A percentile compares a stretch with the other conserved stretches of the same genome.
phyloP scores from a whole-genome alignment of 2,329 filamentous ascomycete genomes.

The Xylariaceae sp. region DNA sequence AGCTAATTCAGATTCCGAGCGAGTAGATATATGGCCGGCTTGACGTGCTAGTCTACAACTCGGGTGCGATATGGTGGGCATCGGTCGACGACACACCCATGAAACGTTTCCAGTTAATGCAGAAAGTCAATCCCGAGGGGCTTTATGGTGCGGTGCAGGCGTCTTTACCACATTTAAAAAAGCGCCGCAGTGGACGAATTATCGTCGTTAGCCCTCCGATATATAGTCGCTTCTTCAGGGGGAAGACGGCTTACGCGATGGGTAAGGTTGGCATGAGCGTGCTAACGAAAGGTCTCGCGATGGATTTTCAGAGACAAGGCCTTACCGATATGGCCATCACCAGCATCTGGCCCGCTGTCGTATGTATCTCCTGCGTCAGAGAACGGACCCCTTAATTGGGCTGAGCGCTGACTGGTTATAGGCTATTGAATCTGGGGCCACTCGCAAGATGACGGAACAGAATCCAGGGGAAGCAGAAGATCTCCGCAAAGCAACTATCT shows the following conservation, averaged over 20 bases:
- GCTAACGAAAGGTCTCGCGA: slow-evolving; percentile 78
- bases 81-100: slow-evolving; percentile 74
- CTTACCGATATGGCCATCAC: slow-evolving; percentile 74
- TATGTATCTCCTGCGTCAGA: slow-evolving; percentile 47
- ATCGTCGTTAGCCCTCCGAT: slow-evolving; percentile 84
- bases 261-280: slow-evolving; percentile 84
- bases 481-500: slow-evolving; percentile 74
- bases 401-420: slow-evolving; percentile 23
- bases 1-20: slow-evolving; percentile 5
- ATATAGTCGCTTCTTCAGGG: slow-evolving; percentile 82
- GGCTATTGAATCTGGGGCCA: slow-evolving; percentile 67
- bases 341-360: slow-evolving; percentile 81
- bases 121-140: slow-evolving; percentile 75
- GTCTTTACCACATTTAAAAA: slow-evolving; percentile 67
- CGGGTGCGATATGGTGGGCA: slow-evolving; percentile 85
- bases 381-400: neutral
- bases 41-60: slow-evolving; percentile 82
- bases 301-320: slow-evolving; percentile 76
- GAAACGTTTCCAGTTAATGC: slow-evolving; percentile 80
- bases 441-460: slow-evolving; percentile 19
- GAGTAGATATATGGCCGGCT: slow-evolving; percentile 63
- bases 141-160: slow-evolving; percentile 76
- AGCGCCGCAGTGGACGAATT: slow-evolving; percentile 65
- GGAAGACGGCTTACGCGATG: slow-evolving; percentile 83
- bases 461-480: slow-evolving; percentile 56